Percentiles rank a stretch among this genome's conserved stretches.
Evolutionary conservation across 768 basidiomycete genomes (phyloP).

Genomic region (Rhodotorula paludigena): DNA sequence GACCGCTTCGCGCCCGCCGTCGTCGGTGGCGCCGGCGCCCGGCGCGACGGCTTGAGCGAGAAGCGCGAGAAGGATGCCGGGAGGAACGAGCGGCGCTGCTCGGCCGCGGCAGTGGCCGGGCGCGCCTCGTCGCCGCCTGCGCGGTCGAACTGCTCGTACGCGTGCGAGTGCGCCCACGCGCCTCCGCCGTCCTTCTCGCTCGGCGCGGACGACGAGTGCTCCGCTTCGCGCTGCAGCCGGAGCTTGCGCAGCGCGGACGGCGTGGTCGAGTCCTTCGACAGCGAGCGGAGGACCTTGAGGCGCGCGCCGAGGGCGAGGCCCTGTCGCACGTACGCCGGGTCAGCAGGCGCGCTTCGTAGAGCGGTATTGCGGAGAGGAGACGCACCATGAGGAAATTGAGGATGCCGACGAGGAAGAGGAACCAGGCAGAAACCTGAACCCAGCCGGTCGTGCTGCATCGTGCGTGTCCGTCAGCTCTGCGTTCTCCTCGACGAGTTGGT

Average conservation of each 20-base stretch:
- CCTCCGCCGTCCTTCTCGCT: not conserved
- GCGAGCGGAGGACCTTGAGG: constrained; percentile 28
- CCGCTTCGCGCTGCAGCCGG: not conserved
- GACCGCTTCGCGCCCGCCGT: too few relatives aligned
- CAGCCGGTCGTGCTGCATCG: not conserved
- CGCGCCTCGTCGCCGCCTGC: too few relatives aligned
- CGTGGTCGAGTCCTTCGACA: constrained; percentile 18
- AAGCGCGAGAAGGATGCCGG: not conserved
- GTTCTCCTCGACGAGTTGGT: too few relatives aligned
- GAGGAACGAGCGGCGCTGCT: not conserved
- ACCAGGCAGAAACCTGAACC: constrained; percentile 26
- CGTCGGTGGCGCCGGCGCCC: too few relatives aligned
- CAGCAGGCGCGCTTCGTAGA: not conserved
- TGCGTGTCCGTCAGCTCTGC: not conserved
- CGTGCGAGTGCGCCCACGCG: too few relatives aligned
- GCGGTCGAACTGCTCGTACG: not conserved
- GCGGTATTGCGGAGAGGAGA: not conserved
- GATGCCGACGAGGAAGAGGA: constrained; percentile 31
- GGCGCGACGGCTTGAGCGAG: too few relatives aligned
- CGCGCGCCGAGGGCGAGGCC: constrained; percentile 29
- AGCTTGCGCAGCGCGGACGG: constrained; percentile 25
- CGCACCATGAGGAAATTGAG: constrained; percentile 32
- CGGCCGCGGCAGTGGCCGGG: not conserved
- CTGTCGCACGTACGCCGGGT: not conserved
- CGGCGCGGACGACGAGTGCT: too few relatives aligned